phyloP scores from a whole-genome alignment of 225 moss, liverwort and hornwort species.

The Physcomitrium patens region DNA sequence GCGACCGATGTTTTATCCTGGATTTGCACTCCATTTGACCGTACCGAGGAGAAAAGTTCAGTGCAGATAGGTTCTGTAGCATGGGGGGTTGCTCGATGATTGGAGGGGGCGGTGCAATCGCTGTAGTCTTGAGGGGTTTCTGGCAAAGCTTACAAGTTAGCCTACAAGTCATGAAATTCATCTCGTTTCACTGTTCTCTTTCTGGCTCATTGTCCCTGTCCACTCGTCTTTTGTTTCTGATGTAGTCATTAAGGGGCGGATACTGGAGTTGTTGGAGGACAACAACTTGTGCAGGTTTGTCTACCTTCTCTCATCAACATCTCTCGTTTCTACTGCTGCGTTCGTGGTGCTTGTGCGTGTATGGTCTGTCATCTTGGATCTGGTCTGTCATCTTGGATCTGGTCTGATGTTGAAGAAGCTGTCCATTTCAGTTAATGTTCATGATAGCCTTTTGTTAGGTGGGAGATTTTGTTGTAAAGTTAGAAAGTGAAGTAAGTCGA shows the following conservation, averaged over 20 bases:
- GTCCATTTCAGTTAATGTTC: not conserved
- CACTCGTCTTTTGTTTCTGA: not conserved
- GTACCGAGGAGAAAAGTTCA: conserved; percentile 21
- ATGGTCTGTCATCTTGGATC: not conserved
- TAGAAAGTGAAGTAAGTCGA: conserved; percentile 8
- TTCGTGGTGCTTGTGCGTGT: not conserved
- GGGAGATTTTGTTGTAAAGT: not conserved
- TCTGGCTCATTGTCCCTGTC: not conserved
- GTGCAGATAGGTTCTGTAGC: conserved; percentile 10
- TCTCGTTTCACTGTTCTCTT: conserved; percentile 8
- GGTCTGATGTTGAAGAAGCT: not conserved
- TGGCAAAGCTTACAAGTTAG: not conserved
- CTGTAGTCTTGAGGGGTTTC: conserved; percentile 14
- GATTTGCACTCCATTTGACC: not conserved
- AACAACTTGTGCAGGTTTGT: conserved; percentile 7
- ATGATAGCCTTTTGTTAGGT: not conserved
- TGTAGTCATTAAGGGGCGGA: not conserved
- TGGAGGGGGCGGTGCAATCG: conserved; percentile 23
- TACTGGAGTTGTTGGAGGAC: not conserved
- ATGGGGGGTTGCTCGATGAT: conserved; percentile 15
- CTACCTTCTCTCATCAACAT: not conserved
- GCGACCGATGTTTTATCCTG: not conserved
- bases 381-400: conserved; percentile 5
- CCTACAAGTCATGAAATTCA: not conserved
- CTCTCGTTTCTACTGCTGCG: not conserved